phyloP scores from a whole-genome alignment of 371 early-diverging fungal species.

The Zychaea mexicana region DNA sequence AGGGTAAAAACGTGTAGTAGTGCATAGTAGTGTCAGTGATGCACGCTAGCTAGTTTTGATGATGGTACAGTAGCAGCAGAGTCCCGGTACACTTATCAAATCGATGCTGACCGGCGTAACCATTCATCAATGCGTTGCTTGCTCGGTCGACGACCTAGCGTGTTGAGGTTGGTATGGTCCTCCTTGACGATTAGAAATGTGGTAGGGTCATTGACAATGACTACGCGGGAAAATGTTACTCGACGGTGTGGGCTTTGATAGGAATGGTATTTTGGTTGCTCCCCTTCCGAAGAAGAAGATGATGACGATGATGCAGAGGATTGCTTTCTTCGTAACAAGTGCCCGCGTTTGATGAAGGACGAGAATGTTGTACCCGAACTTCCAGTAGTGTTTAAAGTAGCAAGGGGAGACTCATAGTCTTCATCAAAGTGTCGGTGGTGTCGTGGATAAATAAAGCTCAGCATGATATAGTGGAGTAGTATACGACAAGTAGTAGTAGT shows the following conservation, averaged over 20 bases:
- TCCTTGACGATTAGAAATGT: constrained; percentile 33
- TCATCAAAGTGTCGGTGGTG: background rate
- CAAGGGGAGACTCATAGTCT: background rate
- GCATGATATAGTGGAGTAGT: background rate
- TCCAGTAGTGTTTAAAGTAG: background rate
- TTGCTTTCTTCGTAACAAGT: background rate
- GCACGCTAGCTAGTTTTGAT: no score
- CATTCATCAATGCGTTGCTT: constrained; percentile 9
- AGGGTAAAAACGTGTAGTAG: no score
- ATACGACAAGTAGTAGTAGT: no score
- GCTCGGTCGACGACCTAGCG: constrained; percentile 22
- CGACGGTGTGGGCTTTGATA: constrained; percentile 15
- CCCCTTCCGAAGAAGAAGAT: background rate
- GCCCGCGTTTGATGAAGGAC: background rate
- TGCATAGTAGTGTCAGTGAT: no score
- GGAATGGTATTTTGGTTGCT: no score
- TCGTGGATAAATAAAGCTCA: background rate
- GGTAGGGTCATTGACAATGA: constrained; percentile 29
- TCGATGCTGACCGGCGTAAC: background rate
- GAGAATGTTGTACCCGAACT: background rate
- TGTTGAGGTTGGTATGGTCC: constrained; percentile 5
- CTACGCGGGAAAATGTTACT: constrained; percentile 34
- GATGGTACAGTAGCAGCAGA: no score
- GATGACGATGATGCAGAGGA: background rate
- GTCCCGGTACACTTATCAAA: no score